Percentiles rank a stretch among this genome's conserved stretches.
phyloP scores from a whole-genome alignment of 257 asterid species.

The Solanum pinnatisectum region DNA sequence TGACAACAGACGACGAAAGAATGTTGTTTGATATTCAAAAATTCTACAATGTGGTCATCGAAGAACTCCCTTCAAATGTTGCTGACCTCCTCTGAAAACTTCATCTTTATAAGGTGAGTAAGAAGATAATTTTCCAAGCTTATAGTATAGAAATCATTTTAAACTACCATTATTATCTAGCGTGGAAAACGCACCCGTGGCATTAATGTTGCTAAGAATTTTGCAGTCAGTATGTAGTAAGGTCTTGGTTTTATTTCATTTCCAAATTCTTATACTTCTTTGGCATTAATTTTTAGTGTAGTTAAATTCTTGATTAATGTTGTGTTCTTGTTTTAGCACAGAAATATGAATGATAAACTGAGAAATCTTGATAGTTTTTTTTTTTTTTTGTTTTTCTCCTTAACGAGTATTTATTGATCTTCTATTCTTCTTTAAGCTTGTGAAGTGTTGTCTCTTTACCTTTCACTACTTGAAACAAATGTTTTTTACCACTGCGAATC shows the following conservation, averaged over 20 bases:
- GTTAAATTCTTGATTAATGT: neutral
- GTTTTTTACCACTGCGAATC: neutral
- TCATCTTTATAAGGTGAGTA: neutral
- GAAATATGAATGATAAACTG: neutral
- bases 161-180: neutral
- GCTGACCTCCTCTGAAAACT: slow-evolving; percentile 55
- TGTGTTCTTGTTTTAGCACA: neutral
- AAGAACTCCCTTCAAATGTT: slow-evolving; percentile 69
- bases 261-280: neutral
- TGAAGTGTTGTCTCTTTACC: neutral
- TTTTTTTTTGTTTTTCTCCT: neutral
- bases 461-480: neutral
- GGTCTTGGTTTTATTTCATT: neutral
- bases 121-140: neutral
- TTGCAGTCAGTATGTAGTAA: neutral
- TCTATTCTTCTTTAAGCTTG: neutral
- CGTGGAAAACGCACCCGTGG: neutral
- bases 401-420: neutral
- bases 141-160: neutral
- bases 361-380: neutral
- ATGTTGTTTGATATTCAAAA: slow-evolving; percentile 68
- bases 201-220: neutral
- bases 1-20: slow-evolving; percentile 53
- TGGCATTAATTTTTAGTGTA: neutral
- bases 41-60: slow-evolving; percentile 56